A percentile compares a stretch with the other conserved stretches of the same genome.
These are phyloP conservation scores for Clitoria ternatea DNA, from an alignment of 306 rosid species.

Conservation along the genomic window DNA sequence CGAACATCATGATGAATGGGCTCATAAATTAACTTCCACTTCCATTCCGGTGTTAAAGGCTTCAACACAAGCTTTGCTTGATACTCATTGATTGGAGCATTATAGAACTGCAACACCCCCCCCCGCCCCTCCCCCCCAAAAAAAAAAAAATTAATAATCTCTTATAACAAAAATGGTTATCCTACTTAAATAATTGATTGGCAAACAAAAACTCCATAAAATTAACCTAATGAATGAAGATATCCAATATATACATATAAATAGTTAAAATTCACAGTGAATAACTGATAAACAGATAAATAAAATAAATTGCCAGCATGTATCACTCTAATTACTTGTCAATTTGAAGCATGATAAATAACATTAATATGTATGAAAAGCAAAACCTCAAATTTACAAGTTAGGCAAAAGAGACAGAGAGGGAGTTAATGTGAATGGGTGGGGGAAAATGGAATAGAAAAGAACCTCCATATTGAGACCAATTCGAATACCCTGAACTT, in stretches of 20 bases:
- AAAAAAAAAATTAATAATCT: neutral
- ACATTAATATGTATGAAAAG: neutral
- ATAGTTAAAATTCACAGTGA: neutral
- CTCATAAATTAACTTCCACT: slow-evolving; percentile 80
- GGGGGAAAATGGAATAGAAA: neutral
- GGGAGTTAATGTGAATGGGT: neutral
- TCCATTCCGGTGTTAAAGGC: slow-evolving; percentile 75
- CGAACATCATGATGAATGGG: slow-evolving; percentile 73
- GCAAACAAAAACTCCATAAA: neutral
- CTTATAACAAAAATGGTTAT: slow-evolving; percentile 12
- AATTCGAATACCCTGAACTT: slow-evolving; percentile 69
- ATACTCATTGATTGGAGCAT: slow-evolving; percentile 76
- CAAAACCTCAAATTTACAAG: no score
- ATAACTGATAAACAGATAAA: neutral
- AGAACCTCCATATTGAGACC: slow-evolving; percentile 85
- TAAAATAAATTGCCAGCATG: neutral
- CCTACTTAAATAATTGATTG: neutral
- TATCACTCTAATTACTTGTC: neutral
- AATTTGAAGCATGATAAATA: neutral
- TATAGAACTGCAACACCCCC: slow-evolving; percentile 87
- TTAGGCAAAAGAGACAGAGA: no score
- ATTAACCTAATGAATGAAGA: neutral
- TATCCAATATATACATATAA: neutral
- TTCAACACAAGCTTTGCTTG: slow-evolving; percentile 83
- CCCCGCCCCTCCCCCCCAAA: no score